These are phyloP conservation scores for Globisporangium barbulae DNA, from an alignment of 352 stramenopile species.

Conservation along the genomic window DNA sequence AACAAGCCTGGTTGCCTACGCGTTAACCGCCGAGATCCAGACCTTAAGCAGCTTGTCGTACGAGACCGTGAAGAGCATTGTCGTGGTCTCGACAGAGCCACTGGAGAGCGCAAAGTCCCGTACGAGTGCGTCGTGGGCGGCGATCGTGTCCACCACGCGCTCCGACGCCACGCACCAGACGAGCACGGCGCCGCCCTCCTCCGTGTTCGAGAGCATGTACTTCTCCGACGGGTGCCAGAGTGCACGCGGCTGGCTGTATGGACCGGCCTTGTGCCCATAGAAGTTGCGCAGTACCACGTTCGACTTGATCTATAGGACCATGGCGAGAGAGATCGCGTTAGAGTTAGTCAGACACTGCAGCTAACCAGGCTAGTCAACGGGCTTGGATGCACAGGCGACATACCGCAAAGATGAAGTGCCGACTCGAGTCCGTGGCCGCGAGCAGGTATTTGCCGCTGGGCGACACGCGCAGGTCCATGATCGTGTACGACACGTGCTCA, in stretches of 20 bases:
- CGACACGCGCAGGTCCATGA: constrained; percentile 78
- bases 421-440: constrained; percentile 76
- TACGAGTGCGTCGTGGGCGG: constrained; percentile 68
- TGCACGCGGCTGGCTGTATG: constrained; percentile 75
- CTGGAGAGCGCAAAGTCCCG: constrained; percentile 30
- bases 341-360: background rate
- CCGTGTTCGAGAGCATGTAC: constrained; percentile 82
- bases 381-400: constrained; percentile 1
- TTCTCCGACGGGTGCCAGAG: constrained; percentile 80
- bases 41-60: constrained; percentile 81
- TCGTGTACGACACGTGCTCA: constrained; percentile 86
- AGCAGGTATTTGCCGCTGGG: constrained; percentile 77
- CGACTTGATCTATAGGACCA: constrained; percentile 37
- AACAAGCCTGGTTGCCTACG: background rate
- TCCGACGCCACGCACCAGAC: constrained; percentile 81
- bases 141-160: constrained; percentile 60
- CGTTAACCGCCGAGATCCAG: constrained; percentile 28
- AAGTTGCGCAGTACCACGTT: constrained; percentile 71
- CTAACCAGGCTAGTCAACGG: background rate
- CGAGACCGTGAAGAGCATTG: constrained; percentile 59
- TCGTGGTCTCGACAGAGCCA: background rate
- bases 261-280: constrained; percentile 80
- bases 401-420: constrained; percentile 78
- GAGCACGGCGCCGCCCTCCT: constrained; percentile 56
- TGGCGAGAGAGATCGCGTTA: background rate